Base-by-base conservation (phyloP, 345 rosid species). In the Dovyalis caffra region DNA sequence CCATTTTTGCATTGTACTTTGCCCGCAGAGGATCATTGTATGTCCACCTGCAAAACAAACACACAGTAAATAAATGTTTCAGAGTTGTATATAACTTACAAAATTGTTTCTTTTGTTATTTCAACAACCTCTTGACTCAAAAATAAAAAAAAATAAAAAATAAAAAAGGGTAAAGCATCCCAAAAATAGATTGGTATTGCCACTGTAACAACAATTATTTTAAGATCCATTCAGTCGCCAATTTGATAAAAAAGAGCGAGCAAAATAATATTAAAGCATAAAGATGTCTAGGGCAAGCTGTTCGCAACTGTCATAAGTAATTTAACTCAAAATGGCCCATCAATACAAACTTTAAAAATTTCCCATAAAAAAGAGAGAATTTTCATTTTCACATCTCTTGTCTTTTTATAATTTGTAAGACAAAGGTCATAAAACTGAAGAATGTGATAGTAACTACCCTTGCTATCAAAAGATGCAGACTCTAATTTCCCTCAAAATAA, bases 1-100 rank as follows among this genome's bases (percentile, higher is more conserved):
- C 97, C 94, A 88, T 91, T 80, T 91, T 87, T 71, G 84, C 85
- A 62, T 91, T 87, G 83, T 91, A 90, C 79, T 90, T 91, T 11
- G 91, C 90, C 14, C 94, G 91, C 76, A 91, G 87, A 62, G 90
- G 88, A 81, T 86, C 94, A 61, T 87, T 90, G 35, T 75, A 83
- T 15, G 92, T 88, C 92, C 92, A 91, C 70, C 92, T 91, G 85
- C 85, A 80, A 34, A 80, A 71, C 18, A 69, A 8, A 58, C 49
- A 72, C 20, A 26, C 8, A 49, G 18, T 7, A 21, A 23, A 25
- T 21, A 12, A n/a, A 29, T 26, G 26, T 47, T 60, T 29, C 37
- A 64, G 33, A 21, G 33, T 71, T 31, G 33, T n/a, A 64, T 16
- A 25, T 16, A 60, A 33, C 63, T 21, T 56, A 4, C 9, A 57